Conservation (phyloP, 2,329 filamentous ascomycete species). For the Massarina eburnea region DNA sequence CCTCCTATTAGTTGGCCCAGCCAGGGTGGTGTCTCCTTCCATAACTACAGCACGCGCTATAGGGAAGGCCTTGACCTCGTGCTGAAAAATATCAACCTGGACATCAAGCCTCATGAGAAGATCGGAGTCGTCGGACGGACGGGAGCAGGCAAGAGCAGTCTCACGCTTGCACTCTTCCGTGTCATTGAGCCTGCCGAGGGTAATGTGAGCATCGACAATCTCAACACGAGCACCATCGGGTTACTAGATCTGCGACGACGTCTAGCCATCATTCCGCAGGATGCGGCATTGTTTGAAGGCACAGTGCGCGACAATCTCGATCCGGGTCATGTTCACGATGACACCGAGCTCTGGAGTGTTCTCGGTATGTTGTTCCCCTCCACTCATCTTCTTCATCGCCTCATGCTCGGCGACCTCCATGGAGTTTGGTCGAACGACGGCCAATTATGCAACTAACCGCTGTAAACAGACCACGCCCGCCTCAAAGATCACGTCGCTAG, state of each 20-base stretch:
- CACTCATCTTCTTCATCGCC: not conserved
- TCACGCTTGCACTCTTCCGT: slow-evolving; percentile 90
- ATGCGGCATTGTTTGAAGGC: slow-evolving; percentile 93
- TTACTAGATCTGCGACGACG: slow-evolving; percentile 84
- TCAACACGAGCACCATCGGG: slow-evolving; percentile 90
- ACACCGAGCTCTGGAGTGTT: slow-evolving; percentile 96
- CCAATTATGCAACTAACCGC: slow-evolving; percentile 25
- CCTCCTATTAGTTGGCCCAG: slow-evolving; percentile 91
- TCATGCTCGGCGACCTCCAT: not conserved
- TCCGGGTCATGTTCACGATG: slow-evolving; percentile 90
- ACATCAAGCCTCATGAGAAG: slow-evolving; percentile 96
- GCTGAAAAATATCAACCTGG: slow-evolving; percentile 85
- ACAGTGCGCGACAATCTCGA: slow-evolving; percentile 94
- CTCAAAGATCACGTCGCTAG: slow-evolving; percentile 84
- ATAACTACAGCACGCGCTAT: slow-evolving; percentile 93
- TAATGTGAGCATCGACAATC: slow-evolving; percentile 81
- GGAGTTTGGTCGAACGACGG: not conserved
- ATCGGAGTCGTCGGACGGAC: slow-evolving; percentile 96
- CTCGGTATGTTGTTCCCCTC: slow-evolving; percentile 64
- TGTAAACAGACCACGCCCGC: slow-evolving; percentile 76
- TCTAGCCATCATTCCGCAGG: slow-evolving; percentile 95
- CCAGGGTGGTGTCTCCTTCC: slow-evolving; percentile 83
- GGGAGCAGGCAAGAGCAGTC: slow-evolving; percentile 91
- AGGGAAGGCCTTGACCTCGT: slow-evolving; percentile 87
- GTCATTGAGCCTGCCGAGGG: slow-evolving; percentile 88